Evolutionary conservation across 495 filamentous ascomycete species (phyloP), one percentile per base, ranked within the genome.

Genomic region (Tuber microsphaerosporum): DNA sequence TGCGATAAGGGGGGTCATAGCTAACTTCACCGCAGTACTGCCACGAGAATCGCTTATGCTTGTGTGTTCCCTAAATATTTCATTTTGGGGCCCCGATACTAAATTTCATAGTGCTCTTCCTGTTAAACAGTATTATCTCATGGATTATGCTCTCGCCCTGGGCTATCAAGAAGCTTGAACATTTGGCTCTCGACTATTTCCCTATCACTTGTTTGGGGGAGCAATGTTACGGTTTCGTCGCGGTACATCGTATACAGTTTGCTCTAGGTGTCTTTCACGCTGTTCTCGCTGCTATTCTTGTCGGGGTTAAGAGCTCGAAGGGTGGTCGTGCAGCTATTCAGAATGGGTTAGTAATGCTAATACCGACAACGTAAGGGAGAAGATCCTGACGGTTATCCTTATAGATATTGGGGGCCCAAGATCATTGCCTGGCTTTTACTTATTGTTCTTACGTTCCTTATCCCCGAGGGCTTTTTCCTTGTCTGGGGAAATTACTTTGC

Each of bases 131-230:
- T 70, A 97, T 97, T 76, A 83, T 97, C 70, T 94, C 96, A 43
- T 99, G 95, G 95, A 92, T 99, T 46, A 97, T 98, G 94, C 94
- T 98, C 87, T 98, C 95, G 14, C 93, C 93, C 76, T 99, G 96
- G 95, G 95, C 95, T 22, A 91, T 97, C 84, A 94, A 97, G 81
- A 97, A 97, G 82, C 86, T 99, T 16, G 90, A 97, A 83, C 89
- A 94, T 77, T 84, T 98, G 70, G 94, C 93, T 43, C 86, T 99
- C 71, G 93, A 98, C 85, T 97, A 97, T 82, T 93, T 99, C 85
- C 92, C 92, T 80, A 95, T 99, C 80, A 90, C 88, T 79, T 99
- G 95, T 83, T 90, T 92, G 51, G 93, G 93, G 31, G 94, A 96
- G 77, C 88, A 94, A 81, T 99, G 95, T 84, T 91, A 95, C 81